Base-by-base conservation (phyloP, 768 basidiomycete genomes). In the Pholiota microspora region DNA sequence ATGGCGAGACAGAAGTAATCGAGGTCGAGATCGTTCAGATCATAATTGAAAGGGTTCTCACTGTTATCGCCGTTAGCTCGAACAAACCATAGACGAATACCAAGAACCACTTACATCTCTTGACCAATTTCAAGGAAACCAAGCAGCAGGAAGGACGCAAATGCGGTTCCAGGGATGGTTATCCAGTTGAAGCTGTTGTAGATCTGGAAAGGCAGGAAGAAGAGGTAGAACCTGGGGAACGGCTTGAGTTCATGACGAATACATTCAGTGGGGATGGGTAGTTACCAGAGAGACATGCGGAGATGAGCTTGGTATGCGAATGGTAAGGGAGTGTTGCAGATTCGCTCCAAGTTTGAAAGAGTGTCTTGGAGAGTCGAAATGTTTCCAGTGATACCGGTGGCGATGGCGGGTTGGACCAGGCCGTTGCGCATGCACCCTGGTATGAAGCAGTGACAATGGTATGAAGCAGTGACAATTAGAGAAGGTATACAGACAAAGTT, bases 241-340 rank as follows among this genome's bases (percentile, higher is more conserved):
- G 66, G 21, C 23, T 45, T 64, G 27, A 38, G 10, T n/a, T n/a
- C n/a, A 2, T 18, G 13, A 79, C 80, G 81, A 13, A 79, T 58
- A 2, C 78, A 25, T 7, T 18, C 15, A 5, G 2, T 31, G 29
- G 29, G 29, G 79, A 51, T 78, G 58, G 48, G 80, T 66, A 74
- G 67, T 58, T 62, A 81, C 83, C 85, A 87, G 8, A 84, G 69
- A 3, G 83, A 83, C 72, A 86, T 80, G 49, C 84, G 74, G 45
- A 86, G 71, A 62, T 86, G 84, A 16, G 81, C 83, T 65, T 88
- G 85, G 64, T 88, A 86, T 10, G 85, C 85, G 60, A 86, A 88
- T 2, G 85, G 85, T 54, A 88, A 67, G 8, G 85, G 85, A 5
- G 84, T 86, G 55, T 79, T 83, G 60, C 77, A 77, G 56, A 88